These are phyloP conservation scores for Zygotorulaspora danielsina DNA, from an alignment of 805 yeast species.

Conservation along the genomic window DNA sequence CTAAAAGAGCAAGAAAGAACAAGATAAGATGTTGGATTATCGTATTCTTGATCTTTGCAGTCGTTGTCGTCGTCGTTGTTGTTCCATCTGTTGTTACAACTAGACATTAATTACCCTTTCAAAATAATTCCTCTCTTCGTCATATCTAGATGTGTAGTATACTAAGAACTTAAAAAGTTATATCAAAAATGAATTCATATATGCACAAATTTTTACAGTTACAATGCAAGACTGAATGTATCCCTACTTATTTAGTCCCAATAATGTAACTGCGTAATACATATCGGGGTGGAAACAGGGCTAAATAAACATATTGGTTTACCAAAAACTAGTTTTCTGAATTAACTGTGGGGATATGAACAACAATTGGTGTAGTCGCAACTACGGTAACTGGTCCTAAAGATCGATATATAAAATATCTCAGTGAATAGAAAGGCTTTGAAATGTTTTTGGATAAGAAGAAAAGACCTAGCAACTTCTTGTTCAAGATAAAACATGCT, in stretches of 20 bases:
- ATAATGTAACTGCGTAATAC: slow-evolving; percentile 20
- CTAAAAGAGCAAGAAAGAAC: slow-evolving; percentile 86
- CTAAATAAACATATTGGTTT: slow-evolving; percentile 16
- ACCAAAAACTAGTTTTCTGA: slow-evolving; percentile 37
- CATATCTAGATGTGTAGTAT: slow-evolving; percentile 13
- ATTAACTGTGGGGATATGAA: slow-evolving; percentile 29
- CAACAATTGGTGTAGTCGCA: slow-evolving; percentile 33
- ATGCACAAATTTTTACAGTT: neutral
- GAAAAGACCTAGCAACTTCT: neutral
- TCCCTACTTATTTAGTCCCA: slow-evolving; percentile 36
- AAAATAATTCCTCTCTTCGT: slow-evolving; percentile 1
- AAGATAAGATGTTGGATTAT: slow-evolving; percentile 80
- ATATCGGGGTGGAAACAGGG: slow-evolving; percentile 39
- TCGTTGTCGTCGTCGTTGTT: slow-evolving; percentile 67
- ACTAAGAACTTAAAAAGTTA: slow-evolving; percentile 4
- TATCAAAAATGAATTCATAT: neutral
- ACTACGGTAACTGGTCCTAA: slow-evolving; percentile 32
- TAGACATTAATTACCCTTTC: slow-evolving; percentile 11
- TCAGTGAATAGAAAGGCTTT: slow-evolving; percentile 31
- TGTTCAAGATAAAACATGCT: neutral
- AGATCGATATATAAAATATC: slow-evolving; percentile 4
- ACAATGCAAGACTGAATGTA: slow-evolving; percentile 16
- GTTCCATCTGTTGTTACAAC: slow-evolving; percentile 40
- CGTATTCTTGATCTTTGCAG: slow-evolving; percentile 51
- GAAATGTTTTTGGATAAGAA: slow-evolving; percentile 22